phyloP scores from a whole-genome alignment of 768 basidiomycete species.

The Grammothele lineata region DNA sequence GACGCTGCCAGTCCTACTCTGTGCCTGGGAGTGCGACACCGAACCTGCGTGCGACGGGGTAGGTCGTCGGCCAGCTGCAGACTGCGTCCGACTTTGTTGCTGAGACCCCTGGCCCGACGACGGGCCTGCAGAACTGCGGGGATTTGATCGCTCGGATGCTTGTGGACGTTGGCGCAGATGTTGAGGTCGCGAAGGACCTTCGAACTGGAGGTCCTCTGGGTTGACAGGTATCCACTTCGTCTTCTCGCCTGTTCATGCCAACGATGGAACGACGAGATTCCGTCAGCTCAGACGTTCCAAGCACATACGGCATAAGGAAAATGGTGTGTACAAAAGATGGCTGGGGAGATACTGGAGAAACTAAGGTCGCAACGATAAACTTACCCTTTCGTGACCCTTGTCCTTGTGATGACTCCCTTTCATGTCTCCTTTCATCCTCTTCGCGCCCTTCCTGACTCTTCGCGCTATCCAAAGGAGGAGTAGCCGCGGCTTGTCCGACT shows the following conservation, averaged over 20 bases:
- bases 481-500: constrained; percentile 31
- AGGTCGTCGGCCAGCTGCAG: constrained; percentile 13
- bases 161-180: constrained; percentile 19
- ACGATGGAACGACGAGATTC: constrained; percentile 1
- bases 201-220: constrained; percentile 48
- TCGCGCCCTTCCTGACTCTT: constrained; percentile 16
- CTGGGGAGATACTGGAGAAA: background rate
- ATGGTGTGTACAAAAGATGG: background rate
- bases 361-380: constrained; percentile 23
- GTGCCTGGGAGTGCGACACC: constrained; percentile 39
- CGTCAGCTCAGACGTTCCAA: background rate
- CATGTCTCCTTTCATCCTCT: constrained; percentile 17
- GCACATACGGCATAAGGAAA: background rate
- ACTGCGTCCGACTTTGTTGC: constrained; percentile 36
- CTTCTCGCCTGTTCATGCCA: constrained; percentile 47
- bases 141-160: constrained; percentile 21
- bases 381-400: constrained; percentile 34
- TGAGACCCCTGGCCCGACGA: constrained; percentile 32
- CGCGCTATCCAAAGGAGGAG: constrained; percentile 6
- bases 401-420: constrained; percentile 21
- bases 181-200: constrained; percentile 39
- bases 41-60: constrained; percentile 28
- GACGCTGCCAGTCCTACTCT: constrained; percentile 42
- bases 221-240: constrained; percentile 61
- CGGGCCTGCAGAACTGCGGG: constrained; percentile 3